Conservation (phyloP, 1,284 basidiomycete genomes). For the Cryptococcus jaspeensis region DNA sequence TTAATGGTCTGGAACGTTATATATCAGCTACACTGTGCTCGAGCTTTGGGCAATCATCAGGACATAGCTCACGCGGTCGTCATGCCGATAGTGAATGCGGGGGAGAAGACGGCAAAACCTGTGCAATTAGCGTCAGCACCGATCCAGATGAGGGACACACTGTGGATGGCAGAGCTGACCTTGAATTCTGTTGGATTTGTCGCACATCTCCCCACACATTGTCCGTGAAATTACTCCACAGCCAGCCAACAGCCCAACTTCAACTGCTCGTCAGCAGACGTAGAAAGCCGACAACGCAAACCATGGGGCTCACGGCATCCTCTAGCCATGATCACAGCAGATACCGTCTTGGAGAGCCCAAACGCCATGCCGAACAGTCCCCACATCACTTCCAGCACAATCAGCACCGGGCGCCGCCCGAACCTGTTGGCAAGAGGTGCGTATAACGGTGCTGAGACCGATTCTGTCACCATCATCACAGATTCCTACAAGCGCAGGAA, state of each 20-base stretch:
- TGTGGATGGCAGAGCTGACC: slow-evolving; percentile 19
- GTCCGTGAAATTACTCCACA: slow-evolving; percentile 41
- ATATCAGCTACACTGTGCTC: background rate
- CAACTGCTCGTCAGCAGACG: slow-evolving; percentile 1
- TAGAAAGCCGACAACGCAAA: background rate
- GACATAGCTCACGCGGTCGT: slow-evolving; percentile 34
- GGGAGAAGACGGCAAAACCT: slow-evolving; percentile 43
- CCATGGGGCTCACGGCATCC: slow-evolving; percentile 26
- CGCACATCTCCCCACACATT: slow-evolving; percentile 43
- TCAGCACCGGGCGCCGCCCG: slow-evolving; percentile 36
- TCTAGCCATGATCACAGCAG: slow-evolving; percentile 23
- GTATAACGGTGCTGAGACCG: slow-evolving; percentile 36
- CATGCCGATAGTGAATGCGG: slow-evolving; percentile 35
- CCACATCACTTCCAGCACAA: slow-evolving; percentile 23
- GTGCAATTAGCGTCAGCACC: no score
- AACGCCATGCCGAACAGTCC: slow-evolving; percentile 22
- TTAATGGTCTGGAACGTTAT: slow-evolving; percentile 30
- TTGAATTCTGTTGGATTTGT: slow-evolving; percentile 38
- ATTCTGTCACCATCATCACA: slow-evolving; percentile 37
- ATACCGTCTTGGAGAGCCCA: slow-evolving; percentile 24
- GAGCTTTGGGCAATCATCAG: background rate
- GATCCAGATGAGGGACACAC: background rate
- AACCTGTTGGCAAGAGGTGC: slow-evolving; percentile 33
- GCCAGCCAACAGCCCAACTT: slow-evolving; percentile 39
- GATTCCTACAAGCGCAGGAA: slow-evolving; percentile 29